Percentiles rank a stretch among this genome's conserved stretches.
Evolutionary conservation across 306 rosid genomes (phyloP).

Genomic region (Rosa multiflora): DNA sequence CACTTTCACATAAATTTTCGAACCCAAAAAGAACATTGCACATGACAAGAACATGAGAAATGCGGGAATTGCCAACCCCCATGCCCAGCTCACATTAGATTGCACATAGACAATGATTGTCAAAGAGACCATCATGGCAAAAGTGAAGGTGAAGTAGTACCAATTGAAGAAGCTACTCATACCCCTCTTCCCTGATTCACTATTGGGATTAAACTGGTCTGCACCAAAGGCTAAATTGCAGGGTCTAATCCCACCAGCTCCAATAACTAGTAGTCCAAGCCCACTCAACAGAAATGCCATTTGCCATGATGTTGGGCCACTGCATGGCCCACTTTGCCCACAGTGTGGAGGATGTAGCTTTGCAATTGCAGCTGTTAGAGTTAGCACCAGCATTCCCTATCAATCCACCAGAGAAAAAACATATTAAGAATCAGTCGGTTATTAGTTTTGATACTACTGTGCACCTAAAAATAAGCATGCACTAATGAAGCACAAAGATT

Average conservation of each 20-base stretch:
- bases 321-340: slow-evolving; percentile 35
- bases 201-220: slow-evolving; percentile 83
- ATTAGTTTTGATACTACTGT: background rate
- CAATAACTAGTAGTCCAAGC: slow-evolving; percentile 55
- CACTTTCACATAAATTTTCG: slow-evolving; percentile 68
- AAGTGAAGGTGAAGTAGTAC: slow-evolving; percentile 80
- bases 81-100: slow-evolving; percentile 74
- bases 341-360: slow-evolving; percentile 80
- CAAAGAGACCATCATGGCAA: slow-evolving; percentile 73
- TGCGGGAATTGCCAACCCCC: slow-evolving; percentile 77
- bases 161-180: slow-evolving; percentile 89
- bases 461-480: background rate
- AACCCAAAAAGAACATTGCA: slow-evolving; percentile 55
- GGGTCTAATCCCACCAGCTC: slow-evolving; percentile 86
- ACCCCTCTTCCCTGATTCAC: slow-evolving; percentile 78
- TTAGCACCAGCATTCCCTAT: slow-evolving; percentile 69
- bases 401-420: background rate
- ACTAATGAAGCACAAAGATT: background rate
- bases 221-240: slow-evolving; percentile 90
- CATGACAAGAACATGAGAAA: slow-evolving; percentile 71
- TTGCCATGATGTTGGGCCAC: slow-evolving; percentile 67
- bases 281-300: slow-evolving; percentile 53
- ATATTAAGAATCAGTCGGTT: background rate
- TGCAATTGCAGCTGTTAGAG: slow-evolving; percentile 66
- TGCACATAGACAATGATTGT: slow-evolving; percentile 78